Conservation (phyloP, 306 rosid species). For the Hippophae gyantsensis region DNA sequence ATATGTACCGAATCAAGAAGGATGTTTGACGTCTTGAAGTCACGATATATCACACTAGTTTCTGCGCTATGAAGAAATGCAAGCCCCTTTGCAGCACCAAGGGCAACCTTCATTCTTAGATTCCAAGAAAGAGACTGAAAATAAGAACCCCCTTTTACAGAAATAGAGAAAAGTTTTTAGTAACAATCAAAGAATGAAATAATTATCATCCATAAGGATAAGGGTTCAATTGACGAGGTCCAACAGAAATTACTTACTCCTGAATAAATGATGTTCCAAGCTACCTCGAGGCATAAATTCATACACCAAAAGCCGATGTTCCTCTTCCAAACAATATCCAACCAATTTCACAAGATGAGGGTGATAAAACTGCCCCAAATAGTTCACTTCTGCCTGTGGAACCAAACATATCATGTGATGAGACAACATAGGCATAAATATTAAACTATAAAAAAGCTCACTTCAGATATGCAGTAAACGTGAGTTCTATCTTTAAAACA, state of each 20-base stretch:
- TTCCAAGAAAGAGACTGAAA: slow-evolving; percentile 51
- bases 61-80: slow-evolving; percentile 44
- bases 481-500: too few species aligned
- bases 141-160: slow-evolving; percentile 36
- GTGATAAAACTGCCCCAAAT: slow-evolving; percentile 38
- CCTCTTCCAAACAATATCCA: slow-evolving; percentile 48
- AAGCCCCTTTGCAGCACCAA: slow-evolving; percentile 46
- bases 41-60: slow-evolving; percentile 41
- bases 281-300: slow-evolving; percentile 53
- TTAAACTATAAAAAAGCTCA: too few species aligned
- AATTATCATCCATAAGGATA: neutral
- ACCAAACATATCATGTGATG: slow-evolving; percentile 4
- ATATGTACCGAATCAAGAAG: slow-evolving; percentile 37
- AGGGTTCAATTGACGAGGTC: neutral
- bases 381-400: slow-evolving; percentile 46
- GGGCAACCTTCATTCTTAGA: slow-evolving; percentile 43
- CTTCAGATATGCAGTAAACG: neutral
- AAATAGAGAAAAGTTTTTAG: neutral
- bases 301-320: slow-evolving; percentile 43
- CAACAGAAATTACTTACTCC: slow-evolving; percentile 26
- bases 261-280: slow-evolving; percentile 47
- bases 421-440: neutral
- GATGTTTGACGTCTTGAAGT: slow-evolving; percentile 41
- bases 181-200: neutral
- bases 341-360: slow-evolving; percentile 39